These are phyloP conservation scores for Leccinellum rugosiceps DNA, from an alignment of 768 basidiomycete genomes.

Conservation along the genomic window DNA sequence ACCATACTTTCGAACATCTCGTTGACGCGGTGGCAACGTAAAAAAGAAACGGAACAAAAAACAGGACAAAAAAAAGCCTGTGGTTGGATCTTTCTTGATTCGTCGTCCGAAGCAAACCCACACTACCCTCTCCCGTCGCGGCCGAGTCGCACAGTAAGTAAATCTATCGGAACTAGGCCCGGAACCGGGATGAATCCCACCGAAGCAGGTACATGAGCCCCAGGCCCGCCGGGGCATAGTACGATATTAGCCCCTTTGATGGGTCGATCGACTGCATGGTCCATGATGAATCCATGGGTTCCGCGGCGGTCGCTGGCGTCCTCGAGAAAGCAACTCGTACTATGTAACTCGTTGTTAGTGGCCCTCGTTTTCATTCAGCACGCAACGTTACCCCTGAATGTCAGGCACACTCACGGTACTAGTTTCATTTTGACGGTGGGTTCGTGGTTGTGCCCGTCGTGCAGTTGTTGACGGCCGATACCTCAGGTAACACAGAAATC, in stretches of 20 bases:
- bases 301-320: no score
- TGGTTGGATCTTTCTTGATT: not conserved
- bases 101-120: not conserved
- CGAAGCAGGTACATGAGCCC: not conserved
- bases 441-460: no score
- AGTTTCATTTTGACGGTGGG: no score
- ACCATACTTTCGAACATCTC: not conserved
- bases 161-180: not conserved
- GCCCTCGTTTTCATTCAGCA: no score
- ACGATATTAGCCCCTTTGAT: not conserved
- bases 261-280: no score
- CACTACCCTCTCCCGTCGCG: not conserved
- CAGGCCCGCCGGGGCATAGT: not conserved
- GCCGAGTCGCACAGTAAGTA: not conserved
- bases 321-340: no score
- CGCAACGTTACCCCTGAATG: no score
- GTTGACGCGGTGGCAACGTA: not conserved
- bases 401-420: no score
- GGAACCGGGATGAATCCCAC: not conserved
- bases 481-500: no score
- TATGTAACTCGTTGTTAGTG: no score
- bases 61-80: not conserved
- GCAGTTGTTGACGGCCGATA: no score
- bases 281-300: no score
- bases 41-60: not conserved